Evolutionary conservation across 768 basidiomycete genomes (phyloP).

Genomic region (Psilocybe azurescens): DNA sequence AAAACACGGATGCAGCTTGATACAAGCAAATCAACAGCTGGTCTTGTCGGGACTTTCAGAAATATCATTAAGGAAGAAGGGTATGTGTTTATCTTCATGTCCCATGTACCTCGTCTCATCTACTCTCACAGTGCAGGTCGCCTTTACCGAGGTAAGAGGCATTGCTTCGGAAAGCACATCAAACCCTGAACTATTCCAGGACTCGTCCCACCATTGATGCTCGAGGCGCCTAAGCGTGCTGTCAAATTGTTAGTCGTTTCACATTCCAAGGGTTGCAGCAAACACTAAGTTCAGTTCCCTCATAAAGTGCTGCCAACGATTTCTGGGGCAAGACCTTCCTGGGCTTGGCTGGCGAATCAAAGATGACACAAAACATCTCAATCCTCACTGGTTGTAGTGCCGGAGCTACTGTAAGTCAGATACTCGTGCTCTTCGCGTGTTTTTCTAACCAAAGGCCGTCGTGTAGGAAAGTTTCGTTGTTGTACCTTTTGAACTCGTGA

Average conservation of each 20-base stretch:
- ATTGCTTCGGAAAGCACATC: slow-evolving; percentile 7
- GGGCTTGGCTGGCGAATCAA: slow-evolving; percentile 62
- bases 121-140: slow-evolving; percentile 62
- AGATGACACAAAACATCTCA: slow-evolving; percentile 91
- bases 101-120: slow-evolving; percentile 2
- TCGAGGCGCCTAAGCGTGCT: slow-evolving; percentile 98
- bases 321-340: slow-evolving; percentile 92
- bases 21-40: slow-evolving; percentile 75
- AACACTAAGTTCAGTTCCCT: slow-evolving; percentile 7
- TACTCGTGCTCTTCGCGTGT: background rate
- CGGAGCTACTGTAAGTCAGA: slow-evolving; percentile 73
- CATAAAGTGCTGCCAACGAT: slow-evolving; percentile 74
- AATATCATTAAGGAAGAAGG: slow-evolving; percentile 91
- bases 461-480: slow-evolving; percentile 86
- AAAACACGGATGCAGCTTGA: slow-evolving; percentile 99
- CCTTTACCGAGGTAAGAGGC: slow-evolving; percentile 80
- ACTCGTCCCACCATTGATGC: slow-evolving; percentile 91
- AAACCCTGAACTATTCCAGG: slow-evolving; percentile 45
- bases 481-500: slow-evolving; percentile 96
- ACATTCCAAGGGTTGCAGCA: background rate
- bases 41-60: slow-evolving; percentile 83
- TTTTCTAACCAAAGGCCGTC: background rate
- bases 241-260: slow-evolving; percentile 79
- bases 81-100: slow-evolving; percentile 46
- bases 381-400: slow-evolving; percentile 92